These are phyloP conservation scores for Carex parvula DNA, from an alignment of 176 grass and related monocot species.

Conservation along the genomic window DNA sequence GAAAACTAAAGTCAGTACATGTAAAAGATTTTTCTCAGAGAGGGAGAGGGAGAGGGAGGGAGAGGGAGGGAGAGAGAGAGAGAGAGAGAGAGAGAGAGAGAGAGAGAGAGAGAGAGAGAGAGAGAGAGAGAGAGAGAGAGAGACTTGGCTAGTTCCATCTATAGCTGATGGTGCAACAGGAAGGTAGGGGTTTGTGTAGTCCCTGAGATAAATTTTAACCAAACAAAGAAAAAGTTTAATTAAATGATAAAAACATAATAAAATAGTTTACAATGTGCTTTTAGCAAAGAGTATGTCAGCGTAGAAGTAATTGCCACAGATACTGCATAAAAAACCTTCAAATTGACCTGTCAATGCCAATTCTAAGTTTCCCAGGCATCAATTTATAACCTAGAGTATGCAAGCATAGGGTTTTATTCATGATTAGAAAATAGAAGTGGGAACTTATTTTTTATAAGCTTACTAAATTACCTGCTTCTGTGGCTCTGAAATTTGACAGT, in stretches of 20 bases:
- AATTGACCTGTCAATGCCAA: neutral
- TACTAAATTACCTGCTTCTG: slow-evolving; percentile 66
- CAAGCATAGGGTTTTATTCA: neutral
- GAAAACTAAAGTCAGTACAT: slow-evolving; percentile 16
- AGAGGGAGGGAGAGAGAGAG: too few relatives aligned
- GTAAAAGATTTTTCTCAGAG: neutral
- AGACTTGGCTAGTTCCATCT: slow-evolving; percentile 64
- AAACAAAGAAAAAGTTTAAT: slow-evolving; percentile 18
- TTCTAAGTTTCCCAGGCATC: slow-evolving; percentile 17
- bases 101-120: too few relatives aligned
- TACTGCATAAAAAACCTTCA: neutral
- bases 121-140: too few relatives aligned
- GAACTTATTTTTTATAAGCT: neutral
- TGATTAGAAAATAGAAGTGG: neutral
- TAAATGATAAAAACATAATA: neutral
- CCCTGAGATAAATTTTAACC: slow-evolving; percentile 42
- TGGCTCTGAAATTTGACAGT: slow-evolving; percentile 95
- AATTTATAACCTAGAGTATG: neutral
- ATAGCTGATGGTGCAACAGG: slow-evolving; percentile 78
- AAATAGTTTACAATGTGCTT: neutral
- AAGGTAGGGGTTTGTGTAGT: slow-evolving; percentile 97
- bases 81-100: too few relatives aligned
- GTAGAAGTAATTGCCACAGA: neutral
- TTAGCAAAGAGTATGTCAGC: neutral
- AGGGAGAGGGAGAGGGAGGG: slow-evolving; percentile 26